Evolutionary conservation across 2,329 filamentous ascomycete species (phyloP), one percentile per base, ranked within the genome.

Genomic region (Penicillium sp.): DNA sequence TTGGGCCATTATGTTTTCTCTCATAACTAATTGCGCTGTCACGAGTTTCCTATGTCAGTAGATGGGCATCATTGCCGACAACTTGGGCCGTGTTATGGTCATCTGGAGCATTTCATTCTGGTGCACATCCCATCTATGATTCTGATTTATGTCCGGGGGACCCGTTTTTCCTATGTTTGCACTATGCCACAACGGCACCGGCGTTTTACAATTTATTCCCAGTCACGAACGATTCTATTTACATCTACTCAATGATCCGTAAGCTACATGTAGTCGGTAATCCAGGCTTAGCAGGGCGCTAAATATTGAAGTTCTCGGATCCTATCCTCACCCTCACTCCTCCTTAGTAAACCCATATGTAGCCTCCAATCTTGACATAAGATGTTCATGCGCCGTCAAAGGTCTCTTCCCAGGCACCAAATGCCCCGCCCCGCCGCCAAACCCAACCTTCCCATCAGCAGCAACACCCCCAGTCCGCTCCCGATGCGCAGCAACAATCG

Each of bases 331-430:
- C 19, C 15, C 16, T 53, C 55, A 61, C 31, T 57, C 44, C 39
- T 67, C 60, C 55, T 70, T 65, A 25, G 66, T 69, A 58, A 75
- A 75, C 23, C 77, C 80, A 75, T 87, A 87, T 2, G 85, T 87
- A 23, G 83, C 83, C 51, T 78, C 80, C 68, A 87, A 67, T 59
- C 84, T 75, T 56, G 79, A 75, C 64, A 81, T 78, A 70, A 87
- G 70, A 78, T 87, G 84, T 66, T 84, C 80, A 60, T 75, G 77
- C 1, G 84, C 84, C 33, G 84, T 87, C 65, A 86, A 72, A 15
- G 79, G 73, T 49, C 71, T 64, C 66, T 60, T 72, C 53, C 65
- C 67, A 59, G 60, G 57, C 54, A 68, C 69, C 56, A 73, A 55
- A 39, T 59, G 59, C 0, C 71, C 75, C 5, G 71, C 75, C 16